phyloP scores from a whole-genome alignment of 1,284 basidiomycete species.

The Apiotrichum montevideense region DNA sequence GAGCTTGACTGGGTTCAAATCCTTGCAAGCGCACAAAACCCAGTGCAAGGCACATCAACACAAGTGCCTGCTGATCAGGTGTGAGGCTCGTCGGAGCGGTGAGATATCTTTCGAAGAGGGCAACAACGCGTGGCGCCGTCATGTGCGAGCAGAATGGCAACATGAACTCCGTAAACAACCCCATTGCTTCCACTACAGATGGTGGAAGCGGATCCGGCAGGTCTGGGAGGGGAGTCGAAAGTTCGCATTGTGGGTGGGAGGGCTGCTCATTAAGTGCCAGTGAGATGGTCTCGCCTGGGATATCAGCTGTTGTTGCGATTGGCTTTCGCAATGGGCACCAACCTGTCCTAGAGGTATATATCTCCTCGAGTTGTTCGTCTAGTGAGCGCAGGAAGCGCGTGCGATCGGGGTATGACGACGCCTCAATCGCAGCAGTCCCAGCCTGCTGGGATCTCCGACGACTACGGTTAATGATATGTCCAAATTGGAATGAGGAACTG shows the following conservation, averaged over 20 bases:
- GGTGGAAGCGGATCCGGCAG: conserved; percentile 10
- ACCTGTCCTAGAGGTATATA: conserved; percentile 8
- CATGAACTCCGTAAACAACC: conserved; percentile 10
- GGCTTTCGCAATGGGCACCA: not conserved
- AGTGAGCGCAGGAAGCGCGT: conserved; percentile 6
- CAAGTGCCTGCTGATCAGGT: conserved; percentile 13
- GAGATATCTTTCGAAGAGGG: conserved; percentile 13
- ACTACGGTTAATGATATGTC: not conserved
- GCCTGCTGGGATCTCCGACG: conserved; percentile 15
- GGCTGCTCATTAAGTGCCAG: conserved; percentile 9
- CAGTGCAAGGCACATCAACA: conserved; percentile 12
- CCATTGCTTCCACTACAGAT: conserved; percentile 8
- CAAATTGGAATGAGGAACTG: too few species aligned
- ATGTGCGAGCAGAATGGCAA: conserved; percentile 18
- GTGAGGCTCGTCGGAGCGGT: conserved; percentile 7
- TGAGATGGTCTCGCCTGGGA: conserved; percentile 4
- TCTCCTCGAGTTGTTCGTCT: conserved; percentile 12
- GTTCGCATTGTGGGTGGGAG: conserved; percentile 10
- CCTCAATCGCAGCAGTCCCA: conserved; percentile 8
- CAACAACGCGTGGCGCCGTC: conserved; percentile 9
- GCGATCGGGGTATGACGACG: conserved; percentile 14
- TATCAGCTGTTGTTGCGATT: not conserved
- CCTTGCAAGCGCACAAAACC: conserved; percentile 11
- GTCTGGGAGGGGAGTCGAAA: conserved; percentile 10
- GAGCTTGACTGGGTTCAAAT: not conserved